A percentile compares a stretch with the other conserved stretches of the same genome.
Evolutionary conservation across 176 grass and related monocot genomes (phyloP).

Genomic region (Paspalum vaginatum): DNA sequence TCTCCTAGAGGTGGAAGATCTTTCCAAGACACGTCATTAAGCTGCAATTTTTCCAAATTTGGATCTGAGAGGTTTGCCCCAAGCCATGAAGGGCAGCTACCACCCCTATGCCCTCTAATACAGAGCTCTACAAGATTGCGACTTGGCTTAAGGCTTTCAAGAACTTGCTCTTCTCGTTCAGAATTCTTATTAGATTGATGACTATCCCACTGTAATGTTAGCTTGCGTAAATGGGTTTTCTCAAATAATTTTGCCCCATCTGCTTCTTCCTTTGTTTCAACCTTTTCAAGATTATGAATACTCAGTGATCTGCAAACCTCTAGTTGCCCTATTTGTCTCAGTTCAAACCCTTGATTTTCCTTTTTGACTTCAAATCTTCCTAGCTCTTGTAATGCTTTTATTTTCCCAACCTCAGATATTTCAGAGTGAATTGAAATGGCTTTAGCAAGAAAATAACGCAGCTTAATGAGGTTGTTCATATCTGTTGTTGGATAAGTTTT

Average conservation of each 20-base stretch:
- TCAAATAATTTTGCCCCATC: not conserved
- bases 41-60: not conserved
- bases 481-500: not conserved
- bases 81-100: not conserved
- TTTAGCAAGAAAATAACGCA: not conserved
- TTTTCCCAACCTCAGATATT: not conserved
- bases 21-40: not conserved
- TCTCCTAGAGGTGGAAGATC: not conserved
- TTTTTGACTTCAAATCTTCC: not conserved
- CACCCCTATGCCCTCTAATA: not conserved
- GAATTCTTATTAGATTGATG: accelerated
- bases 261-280: not conserved
- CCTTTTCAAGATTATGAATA: not conserved
- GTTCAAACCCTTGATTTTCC: not conserved
- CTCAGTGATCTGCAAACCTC: not conserved
- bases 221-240: not conserved
- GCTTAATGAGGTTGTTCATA: not conserved
- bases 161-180: accelerated
- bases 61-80: not conserved
- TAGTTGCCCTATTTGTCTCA: not conserved
- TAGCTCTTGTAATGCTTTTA: not conserved
- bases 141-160: not conserved
- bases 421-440: not conserved
- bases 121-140: not conserved
- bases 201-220: not conserved